Evolutionary conservation across 257 asterid species (phyloP), one percentile per base, ranked within the genome.

Genomic region (Solanum acaule): DNA sequence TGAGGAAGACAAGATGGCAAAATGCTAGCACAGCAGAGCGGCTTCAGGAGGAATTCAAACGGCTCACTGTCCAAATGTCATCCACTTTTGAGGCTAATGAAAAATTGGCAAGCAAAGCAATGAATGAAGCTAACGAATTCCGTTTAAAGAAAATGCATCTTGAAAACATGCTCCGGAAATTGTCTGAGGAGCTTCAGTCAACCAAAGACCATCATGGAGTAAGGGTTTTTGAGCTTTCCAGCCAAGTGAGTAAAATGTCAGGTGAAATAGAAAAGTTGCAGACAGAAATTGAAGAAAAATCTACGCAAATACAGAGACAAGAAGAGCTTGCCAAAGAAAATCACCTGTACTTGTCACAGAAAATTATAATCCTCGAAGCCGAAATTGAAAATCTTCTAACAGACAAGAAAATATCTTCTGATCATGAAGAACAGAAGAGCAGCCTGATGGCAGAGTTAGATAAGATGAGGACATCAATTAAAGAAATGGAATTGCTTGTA

Each of bases 1-100:
- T 97, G 90, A 93, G 98, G 90, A 96, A 94, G 92, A 94, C 94
- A 20, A 86, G 96, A 87, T 91, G 91, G 95, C 95, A 93, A 91
- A 97, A 95, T 82, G 98, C 93, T 52, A 95, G 91, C 78, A 93
- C 96, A 1, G 99, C 98, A 20, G 98, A 95, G 88, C 91, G 94
- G 91, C 95, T 96, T 78, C 98, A 97, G 91, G 98, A 93, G 90
- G 98, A 96, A 88, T 93, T 96, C 52, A 93, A 86, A 86, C 93
- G 94, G 92, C 98, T 97, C 71, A 93, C 98, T 44, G 87, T 90
- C 67, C 97, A 96, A 92, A 93, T 97, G 98, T 88, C 92, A 25
- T 94, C 98, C 18, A 92, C 98, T 11, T 95, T 96, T 88, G 96
- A 94, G 81, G 94, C 98, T 86, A 97, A 97, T 89, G 99, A 97